Evolutionary conservation across 2,329 filamentous ascomycete species (phyloP).

Genomic region (Aurifilum marmelostoma): DNA sequence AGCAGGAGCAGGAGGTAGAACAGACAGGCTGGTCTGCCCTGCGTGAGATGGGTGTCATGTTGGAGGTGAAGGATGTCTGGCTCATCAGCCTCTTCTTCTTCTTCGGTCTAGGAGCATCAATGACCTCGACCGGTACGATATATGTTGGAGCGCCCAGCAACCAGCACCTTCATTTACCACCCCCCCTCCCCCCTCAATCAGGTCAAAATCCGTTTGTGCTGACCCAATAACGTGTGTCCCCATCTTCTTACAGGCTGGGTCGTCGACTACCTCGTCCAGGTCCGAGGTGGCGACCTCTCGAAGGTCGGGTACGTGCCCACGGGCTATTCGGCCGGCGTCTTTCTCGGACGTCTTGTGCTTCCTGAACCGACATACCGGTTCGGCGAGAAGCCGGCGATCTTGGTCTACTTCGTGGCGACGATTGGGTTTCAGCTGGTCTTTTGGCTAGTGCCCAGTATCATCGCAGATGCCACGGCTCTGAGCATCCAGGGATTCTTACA

Average conservation of each 20-base stretch:
- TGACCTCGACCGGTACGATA: constrained; percentile 52
- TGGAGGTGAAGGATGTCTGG: constrained; percentile 53
- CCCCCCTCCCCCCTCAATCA: too few species aligned
- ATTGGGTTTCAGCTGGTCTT: constrained; percentile 61
- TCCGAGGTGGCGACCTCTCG: constrained; percentile 59
- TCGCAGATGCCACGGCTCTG: constrained; percentile 52
- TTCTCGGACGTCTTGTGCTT: constrained; percentile 60
- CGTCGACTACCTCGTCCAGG: constrained; percentile 64
- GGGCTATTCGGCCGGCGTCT: constrained; percentile 60
- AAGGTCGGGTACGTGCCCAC: constrained; percentile 65
- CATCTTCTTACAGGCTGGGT: constrained; percentile 52
- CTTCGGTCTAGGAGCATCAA: constrained; percentile 59
- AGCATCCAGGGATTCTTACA: constrained; percentile 58
- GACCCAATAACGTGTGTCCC: background rate
- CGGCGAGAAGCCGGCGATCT: constrained; percentile 61
- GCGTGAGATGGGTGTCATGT: constrained; percentile 26
- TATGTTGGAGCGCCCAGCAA: too few species aligned
- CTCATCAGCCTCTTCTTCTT: constrained; percentile 63
- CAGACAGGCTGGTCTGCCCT: constrained; percentile 47
- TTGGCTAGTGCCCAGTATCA: constrained; percentile 48
- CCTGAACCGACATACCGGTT: constrained; percentile 62
- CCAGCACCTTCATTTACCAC: background rate
- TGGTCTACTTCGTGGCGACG: constrained; percentile 55
- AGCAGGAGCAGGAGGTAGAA: constrained; percentile 40
- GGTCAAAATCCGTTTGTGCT: background rate